Percentiles rank a stretch among this genome's conserved stretches.
phyloP scores from a whole-genome alignment of 2,329 filamentous ascomycete species.

The Fusarium papillatum region DNA sequence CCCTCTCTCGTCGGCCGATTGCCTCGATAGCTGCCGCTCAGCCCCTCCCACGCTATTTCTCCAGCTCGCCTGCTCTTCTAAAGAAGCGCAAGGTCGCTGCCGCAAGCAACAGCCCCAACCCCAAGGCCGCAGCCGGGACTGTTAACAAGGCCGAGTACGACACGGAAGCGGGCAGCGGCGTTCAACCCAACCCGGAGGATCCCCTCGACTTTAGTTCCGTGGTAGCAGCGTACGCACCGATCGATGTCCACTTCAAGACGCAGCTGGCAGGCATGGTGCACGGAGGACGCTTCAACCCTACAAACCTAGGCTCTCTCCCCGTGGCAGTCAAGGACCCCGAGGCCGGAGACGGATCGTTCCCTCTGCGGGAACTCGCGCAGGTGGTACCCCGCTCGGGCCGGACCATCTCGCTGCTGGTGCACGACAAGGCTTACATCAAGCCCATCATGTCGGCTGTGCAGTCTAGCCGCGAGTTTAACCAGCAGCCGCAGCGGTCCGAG shows the following conservation, averaged over 20 bases:
- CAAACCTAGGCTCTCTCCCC: slow-evolving; percentile 60
- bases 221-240: slow-evolving; percentile 55
- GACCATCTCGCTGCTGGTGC: slow-evolving; percentile 56
- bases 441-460: slow-evolving; percentile 69
- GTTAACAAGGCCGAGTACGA: slow-evolving; percentile 35
- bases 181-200: slow-evolving; percentile 54
- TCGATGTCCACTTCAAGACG: slow-evolving; percentile 58
- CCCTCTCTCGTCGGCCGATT: slow-evolving; percentile 23
- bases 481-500: slow-evolving; percentile 69
- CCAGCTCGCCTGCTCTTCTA: slow-evolving; percentile 42
- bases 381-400: slow-evolving; percentile 62
- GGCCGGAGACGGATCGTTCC: slow-evolving; percentile 52
- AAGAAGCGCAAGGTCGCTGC: slow-evolving; percentile 57
- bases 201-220: slow-evolving; percentile 65
- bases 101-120: slow-evolving; percentile 46
- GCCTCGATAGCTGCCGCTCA: slow-evolving; percentile 3
- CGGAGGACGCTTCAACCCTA: slow-evolving; percentile 67
- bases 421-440: slow-evolving; percentile 62
- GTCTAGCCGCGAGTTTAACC: slow-evolving; percentile 67
- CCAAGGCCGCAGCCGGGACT: slow-evolving; percentile 31
- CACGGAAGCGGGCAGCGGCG: slow-evolving; percentile 26
- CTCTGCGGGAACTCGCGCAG: slow-evolving; percentile 68
- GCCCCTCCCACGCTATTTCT: slow-evolving; percentile 45
- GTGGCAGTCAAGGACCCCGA: slow-evolving; percentile 53
- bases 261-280: slow-evolving; percentile 56